phyloP scores from a whole-genome alignment of 768 basidiomycete species.

The Trametes meyenii region DNA sequence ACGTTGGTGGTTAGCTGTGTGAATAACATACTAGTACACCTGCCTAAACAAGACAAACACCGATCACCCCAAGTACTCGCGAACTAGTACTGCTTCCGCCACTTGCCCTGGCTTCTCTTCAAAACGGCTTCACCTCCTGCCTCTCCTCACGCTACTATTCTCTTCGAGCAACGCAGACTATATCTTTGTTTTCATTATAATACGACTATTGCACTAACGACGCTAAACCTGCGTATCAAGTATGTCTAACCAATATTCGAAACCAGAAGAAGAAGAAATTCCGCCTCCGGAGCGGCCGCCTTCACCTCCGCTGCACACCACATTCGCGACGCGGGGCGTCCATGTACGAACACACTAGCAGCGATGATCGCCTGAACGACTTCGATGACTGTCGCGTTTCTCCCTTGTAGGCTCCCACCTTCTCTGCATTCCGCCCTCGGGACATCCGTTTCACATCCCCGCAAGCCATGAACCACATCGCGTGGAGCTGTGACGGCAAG shows the following conservation, averaged over 20 bases:
- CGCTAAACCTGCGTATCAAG: neutral
- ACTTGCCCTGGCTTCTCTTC: too few relatives aligned
- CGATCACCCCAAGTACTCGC: neutral
- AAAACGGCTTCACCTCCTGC: too few relatives aligned
- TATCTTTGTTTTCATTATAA: neutral
- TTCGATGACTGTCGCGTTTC: slow-evolving; percentile 20
- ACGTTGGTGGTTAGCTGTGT: too few relatives aligned
- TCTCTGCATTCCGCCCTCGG: slow-evolving; percentile 79
- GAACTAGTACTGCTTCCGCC: neutral
- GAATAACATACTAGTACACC: neutral
- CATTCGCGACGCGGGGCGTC: slow-evolving; percentile 68
- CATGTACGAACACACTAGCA: slow-evolving; percentile 56
- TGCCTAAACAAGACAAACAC: slow-evolving; percentile 4
- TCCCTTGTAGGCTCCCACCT: slow-evolving; percentile 63
- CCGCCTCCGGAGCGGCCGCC: slow-evolving; percentile 50
- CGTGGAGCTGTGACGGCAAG: slow-evolving; percentile 85
- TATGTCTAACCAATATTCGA: neutral
- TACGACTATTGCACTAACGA: neutral
- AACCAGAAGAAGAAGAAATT: slow-evolving; percentile 43
- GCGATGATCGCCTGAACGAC: slow-evolving; percentile 7
- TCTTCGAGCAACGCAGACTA: neutral
- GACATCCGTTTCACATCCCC: slow-evolving; percentile 67
- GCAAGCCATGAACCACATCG: slow-evolving; percentile 72
- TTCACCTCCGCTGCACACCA: slow-evolving; percentile 72
- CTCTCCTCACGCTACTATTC: too few relatives aligned